Evolutionary conservation across 129 eudicot genomes (phyloP).

Genomic region (Pittosporum tobira): DNA sequence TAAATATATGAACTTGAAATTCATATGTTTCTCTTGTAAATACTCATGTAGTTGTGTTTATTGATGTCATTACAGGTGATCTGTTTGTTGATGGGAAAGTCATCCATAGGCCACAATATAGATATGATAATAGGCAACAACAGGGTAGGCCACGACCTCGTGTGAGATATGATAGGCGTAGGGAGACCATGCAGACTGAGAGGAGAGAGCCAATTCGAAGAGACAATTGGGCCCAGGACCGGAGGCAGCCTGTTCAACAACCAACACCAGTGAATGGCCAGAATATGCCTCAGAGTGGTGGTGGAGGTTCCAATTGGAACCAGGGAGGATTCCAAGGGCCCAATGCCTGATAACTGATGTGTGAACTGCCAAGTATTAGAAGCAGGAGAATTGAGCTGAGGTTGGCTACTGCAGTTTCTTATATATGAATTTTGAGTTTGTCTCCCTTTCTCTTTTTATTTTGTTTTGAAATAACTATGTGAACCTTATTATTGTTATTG

Average conservation of each 20-base stretch:
- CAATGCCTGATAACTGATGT: conserved; percentile 11
- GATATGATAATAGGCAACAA: conserved; percentile 58
- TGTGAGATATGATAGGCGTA: conserved; percentile 72
- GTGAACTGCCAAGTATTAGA: neutral
- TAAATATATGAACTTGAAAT: neutral
- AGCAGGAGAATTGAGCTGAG: conserved; percentile 5
- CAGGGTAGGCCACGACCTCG: conserved; percentile 57
- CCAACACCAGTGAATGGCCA: conserved; percentile 19
- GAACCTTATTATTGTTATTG: neutral
- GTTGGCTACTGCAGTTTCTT: conserved; percentile 4
- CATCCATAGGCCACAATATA: conserved; percentile 81
- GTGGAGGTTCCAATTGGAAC: conserved; percentile 20
- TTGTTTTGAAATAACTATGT: neutral
- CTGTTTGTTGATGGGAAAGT: conserved; percentile 79
- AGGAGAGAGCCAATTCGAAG: conserved; percentile 46
- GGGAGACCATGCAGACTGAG: conserved; percentile 66
- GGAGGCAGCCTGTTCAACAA: conserved; percentile 15
- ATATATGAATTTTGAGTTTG: neutral
- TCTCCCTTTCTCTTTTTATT: conserved; percentile 7
- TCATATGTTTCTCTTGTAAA: neutral
- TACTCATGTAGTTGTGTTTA: conserved; percentile 2
- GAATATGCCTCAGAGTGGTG: conserved; percentile 16
- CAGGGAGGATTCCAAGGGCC: conserved; percentile 32
- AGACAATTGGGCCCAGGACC: conserved; percentile 27
- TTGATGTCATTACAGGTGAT: conserved; percentile 46